Conservation (phyloP, 1,284 basidiomycete genomes). For the Schizophyllum commune region DNA sequence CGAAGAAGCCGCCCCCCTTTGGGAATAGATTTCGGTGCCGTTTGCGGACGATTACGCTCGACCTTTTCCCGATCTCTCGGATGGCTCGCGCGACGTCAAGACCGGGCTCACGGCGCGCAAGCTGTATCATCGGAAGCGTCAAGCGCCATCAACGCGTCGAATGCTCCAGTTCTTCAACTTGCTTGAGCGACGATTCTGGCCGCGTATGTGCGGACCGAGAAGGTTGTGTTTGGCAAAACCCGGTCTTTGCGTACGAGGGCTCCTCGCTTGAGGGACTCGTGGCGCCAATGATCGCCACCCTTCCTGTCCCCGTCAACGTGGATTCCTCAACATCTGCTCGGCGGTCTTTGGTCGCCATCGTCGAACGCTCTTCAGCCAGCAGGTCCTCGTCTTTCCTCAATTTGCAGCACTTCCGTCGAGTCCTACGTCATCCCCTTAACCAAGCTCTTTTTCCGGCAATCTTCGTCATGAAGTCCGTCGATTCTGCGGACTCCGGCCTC, state of each 20-base stretch:
- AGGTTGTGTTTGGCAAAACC: conserved; percentile 8
- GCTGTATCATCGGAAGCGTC: too few relatives aligned
- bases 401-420: conserved; percentile 14
- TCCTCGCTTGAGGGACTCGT: conserved; percentile 1
- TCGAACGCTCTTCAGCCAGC: not conserved
- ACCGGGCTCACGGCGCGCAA: not conserved
- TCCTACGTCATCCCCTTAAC: conserved; percentile 15
- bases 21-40: conserved; percentile 5
- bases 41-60: conserved; percentile 2
- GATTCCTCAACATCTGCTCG: conserved; percentile 1
- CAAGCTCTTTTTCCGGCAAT: conserved; percentile 20
- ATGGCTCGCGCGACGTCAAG: not conserved
- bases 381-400: not conserved
- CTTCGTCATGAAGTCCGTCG: conserved; percentile 20
- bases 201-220: conserved; percentile 17
- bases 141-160: conserved; percentile 14
- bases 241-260: conserved; percentile 3
- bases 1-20: conserved; percentile 1
- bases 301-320: conserved; percentile 1
- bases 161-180: conserved; percentile 21
- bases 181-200: conserved; percentile 23
- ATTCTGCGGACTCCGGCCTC: not conserved
- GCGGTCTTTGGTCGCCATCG: not conserved
- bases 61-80: conserved; percentile 2
- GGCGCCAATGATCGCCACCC: conserved; percentile 8